These are phyloP conservation scores for Oidiodendron maius DNA, from an alignment of 495 filamentous ascomycete genomes.

Conservation along the genomic window DNA sequence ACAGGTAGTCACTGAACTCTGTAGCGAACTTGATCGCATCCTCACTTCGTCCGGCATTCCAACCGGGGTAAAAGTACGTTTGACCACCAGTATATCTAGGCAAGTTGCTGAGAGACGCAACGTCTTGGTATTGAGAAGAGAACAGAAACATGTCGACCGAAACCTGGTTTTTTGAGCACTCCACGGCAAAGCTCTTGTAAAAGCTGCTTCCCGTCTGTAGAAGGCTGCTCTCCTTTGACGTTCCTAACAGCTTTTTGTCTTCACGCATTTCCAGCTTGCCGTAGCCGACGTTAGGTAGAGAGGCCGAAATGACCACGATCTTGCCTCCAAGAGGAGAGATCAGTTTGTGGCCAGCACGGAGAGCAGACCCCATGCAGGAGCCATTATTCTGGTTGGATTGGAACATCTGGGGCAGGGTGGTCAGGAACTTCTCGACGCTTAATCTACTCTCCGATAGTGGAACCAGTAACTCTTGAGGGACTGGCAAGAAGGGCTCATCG, in stretches of 20 bases:
- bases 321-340: slow-evolving; percentile 93
- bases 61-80: slow-evolving; percentile 97
- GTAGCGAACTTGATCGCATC: slow-evolving; percentile 96
- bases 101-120: slow-evolving; percentile 89
- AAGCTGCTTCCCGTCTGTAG: slow-evolving; percentile 91
- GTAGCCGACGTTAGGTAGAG: slow-evolving; percentile 82
- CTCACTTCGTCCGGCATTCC: slow-evolving; percentile 88
- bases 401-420: slow-evolving; percentile 94
- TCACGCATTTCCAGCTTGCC: slow-evolving; percentile 92
- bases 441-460: slow-evolving; percentile 82
- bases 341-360: slow-evolving; percentile 89
- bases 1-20: slow-evolving; percentile 94
- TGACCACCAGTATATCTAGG: slow-evolving; percentile 96
- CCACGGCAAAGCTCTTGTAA: slow-evolving; percentile 98
- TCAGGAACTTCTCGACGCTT: slow-evolving; percentile 86
- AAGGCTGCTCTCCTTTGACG: slow-evolving; percentile 79
- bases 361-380: slow-evolving; percentile 88
- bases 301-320: slow-evolving; percentile 82
- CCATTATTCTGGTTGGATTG: slow-evolving; percentile 80
- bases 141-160: slow-evolving; percentile 99
- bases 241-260: slow-evolving; percentile 94
- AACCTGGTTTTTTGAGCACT: slow-evolving; percentile 97
- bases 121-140: slow-evolving; percentile 94
- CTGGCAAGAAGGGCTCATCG: slow-evolving; percentile 94
- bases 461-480: slow-evolving; percentile 87